Percentiles rank a stretch among this genome's conserved stretches.
Evolutionary conservation across 805 yeast genomes (phyloP).

Genomic region (Yamadazyma takamatsuzukensis): DNA sequence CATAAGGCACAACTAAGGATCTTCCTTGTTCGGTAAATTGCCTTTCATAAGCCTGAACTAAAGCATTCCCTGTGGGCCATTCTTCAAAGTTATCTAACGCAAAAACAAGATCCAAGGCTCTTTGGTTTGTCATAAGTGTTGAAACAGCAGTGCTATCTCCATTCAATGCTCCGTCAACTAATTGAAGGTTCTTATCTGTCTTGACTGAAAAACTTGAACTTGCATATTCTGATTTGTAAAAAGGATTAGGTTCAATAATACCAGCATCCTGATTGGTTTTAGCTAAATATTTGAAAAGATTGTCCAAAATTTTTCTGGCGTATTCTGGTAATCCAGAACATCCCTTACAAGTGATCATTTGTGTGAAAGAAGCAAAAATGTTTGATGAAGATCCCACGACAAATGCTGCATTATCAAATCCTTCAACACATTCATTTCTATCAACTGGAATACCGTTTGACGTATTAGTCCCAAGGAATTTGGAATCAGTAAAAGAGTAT

Average conservation of each 20-base stretch:
- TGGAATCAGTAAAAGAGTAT: conserved; percentile 56
- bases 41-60: conserved; percentile 26
- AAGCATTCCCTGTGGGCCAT: conserved; percentile 34
- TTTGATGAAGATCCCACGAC: conserved; percentile 78
- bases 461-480: conserved; percentile 66
- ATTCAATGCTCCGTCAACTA: conserved; percentile 37
- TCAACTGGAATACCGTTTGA: conserved; percentile 43
- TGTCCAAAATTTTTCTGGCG: conserved; percentile 15
- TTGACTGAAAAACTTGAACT: conserved; percentile 10
- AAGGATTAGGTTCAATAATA: conserved; percentile 64
- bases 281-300: conserved; percentile 28
- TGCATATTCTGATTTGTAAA: conserved; percentile 9
- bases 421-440: conserved; percentile 48
- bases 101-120: conserved; percentile 28
- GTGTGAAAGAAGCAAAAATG: conserved; percentile 43
- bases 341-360: too few relatives aligned
- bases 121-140: conserved; percentile 25
- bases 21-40: conserved; percentile 40
- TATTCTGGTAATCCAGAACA: conserved; percentile 16
- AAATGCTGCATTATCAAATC: conserved; percentile 77
- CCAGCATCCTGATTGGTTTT: conserved; percentile 60
- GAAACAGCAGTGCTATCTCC: conserved; percentile 28
- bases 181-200: conserved; percentile 17
- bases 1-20: conserved; percentile 68
- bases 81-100: conserved; percentile 33